These are phyloP conservation scores for Zygosaccharomyces sapae DNA, from an alignment of 1,139 yeast species.

Conservation along the genomic window DNA sequence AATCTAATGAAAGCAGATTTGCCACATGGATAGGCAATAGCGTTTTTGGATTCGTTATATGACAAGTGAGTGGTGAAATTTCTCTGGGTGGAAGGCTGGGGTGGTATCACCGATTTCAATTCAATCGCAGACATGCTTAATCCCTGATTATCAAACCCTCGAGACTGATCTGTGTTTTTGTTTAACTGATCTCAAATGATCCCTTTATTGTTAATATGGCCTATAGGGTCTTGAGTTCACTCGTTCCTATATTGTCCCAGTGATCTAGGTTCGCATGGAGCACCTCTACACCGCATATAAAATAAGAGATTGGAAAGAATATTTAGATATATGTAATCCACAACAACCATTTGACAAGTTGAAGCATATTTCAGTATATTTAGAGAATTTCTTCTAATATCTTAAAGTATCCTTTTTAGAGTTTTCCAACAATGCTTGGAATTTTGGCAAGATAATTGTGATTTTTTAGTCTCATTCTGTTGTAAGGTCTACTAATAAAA, in stretches of 20 bases:
- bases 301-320: not conserved
- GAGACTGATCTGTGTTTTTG: not conserved
- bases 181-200: not conserved
- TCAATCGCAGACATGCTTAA: conserved; percentile 19
- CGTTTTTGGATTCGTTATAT: conserved; percentile 61
- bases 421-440: too few relatives aligned
- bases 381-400: too few relatives aligned
- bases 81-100: conserved; percentile 79
- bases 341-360: not conserved
- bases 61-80: conserved; percentile 62
- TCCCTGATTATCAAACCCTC: not conserved
- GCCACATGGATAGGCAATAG: conserved; percentile 79
- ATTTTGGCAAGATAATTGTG: too few relatives aligned
- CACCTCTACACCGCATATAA: not conserved
- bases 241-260: not conserved
- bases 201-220: not conserved
- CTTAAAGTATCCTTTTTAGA: too few relatives aligned
- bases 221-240: not conserved
- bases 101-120: conserved; percentile 48
- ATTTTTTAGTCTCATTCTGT: too few relatives aligned
- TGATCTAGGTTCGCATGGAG: not conserved
- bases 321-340: not conserved
- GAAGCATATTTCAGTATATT: too few relatives aligned
- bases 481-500: too few relatives aligned
- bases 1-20: conserved; percentile 74